Conservation (phyloP, 2,329 filamentous ascomycete species). For the Ophiostoma tasmaniense region DNA sequence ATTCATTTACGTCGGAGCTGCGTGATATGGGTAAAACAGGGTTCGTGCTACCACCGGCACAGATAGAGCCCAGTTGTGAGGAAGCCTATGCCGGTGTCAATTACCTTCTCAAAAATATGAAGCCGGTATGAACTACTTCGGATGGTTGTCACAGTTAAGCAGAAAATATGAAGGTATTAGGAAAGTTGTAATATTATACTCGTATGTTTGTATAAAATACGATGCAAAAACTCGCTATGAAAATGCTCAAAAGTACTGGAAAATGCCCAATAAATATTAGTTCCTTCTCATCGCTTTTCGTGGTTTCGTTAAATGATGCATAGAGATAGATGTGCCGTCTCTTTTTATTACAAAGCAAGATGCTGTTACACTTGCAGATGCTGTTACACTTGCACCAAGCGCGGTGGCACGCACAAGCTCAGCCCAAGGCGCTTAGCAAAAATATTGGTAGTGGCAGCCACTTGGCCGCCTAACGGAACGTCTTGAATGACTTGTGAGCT, state of each 20-base stretch:
- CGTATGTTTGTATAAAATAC: background rate
- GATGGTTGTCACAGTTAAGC: background rate
- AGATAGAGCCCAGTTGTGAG: background rate
- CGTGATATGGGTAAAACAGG: background rate
- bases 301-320: background rate
- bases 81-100: background rate
- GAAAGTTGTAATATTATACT: background rate
- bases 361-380: conserved; percentile 3
- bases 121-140: background rate
- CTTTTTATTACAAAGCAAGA: background rate
- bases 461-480: conserved; percentile 31
- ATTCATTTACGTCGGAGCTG: background rate
- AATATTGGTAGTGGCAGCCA: background rate
- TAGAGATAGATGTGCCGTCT: background rate
- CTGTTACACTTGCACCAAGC: background rate
- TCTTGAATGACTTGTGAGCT: conserved; percentile 38
- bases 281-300: background rate
- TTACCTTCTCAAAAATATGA: background rate
- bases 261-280: background rate
- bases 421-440: background rate
- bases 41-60: background rate
- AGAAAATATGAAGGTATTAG: background rate
- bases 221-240: background rate
- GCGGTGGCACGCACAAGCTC: background rate
- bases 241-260: background rate